Evolutionary conservation across 2,329 filamentous ascomycete genomes (phyloP), one percentile per base, ranked within the genome.

Genomic region (Monosporascus cannonballus): DNA sequence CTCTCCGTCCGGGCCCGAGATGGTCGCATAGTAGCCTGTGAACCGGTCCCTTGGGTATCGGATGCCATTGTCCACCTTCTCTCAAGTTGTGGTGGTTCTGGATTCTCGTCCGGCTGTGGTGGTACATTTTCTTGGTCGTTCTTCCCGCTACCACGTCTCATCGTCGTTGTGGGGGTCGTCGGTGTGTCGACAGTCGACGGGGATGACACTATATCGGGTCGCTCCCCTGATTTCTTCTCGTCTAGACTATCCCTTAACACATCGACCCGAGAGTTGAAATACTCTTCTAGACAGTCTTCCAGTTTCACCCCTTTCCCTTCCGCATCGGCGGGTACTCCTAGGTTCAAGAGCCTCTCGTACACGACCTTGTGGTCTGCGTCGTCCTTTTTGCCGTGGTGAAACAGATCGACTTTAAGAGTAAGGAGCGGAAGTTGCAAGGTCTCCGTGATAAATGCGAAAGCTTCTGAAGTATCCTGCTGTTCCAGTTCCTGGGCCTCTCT

Each of bases 391-490:
- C 93, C 94, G 24, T 90, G 89, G 64, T 96, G 94, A 61, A 93
- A 96, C 15, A 97, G 84, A 66, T 97, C 92, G 75, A 96, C 93
- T 67, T 96, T 95, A 38, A 97, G 72, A 0, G 92, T 92, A 25
- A 97, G 79, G 2, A 97, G 77, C 6, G 94, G 94, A 17, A 97
- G 72, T 61, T 96, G 86, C 20, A 99, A 78, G 22, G 87, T 90
- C 59, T 91, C 92, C 0, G 93, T 96, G 58, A 99, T 91, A 67
- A 96, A 96, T 0, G 86, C 89, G 67, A 97, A 97, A 1, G 92
- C 92, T 70, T 99, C 94, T 0, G 94, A 96, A 0, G 90, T 90
- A 69, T 99, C 94, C 71, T 99, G 94, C 66, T 97, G 94, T 61
- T 85, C 81, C n/a, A 89, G 67, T 53, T 81, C 72, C 22, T 81